Conservation (phyloP, 176 grass and related monocot genomes). For the Miscanthus lutarioriparius region DNA sequence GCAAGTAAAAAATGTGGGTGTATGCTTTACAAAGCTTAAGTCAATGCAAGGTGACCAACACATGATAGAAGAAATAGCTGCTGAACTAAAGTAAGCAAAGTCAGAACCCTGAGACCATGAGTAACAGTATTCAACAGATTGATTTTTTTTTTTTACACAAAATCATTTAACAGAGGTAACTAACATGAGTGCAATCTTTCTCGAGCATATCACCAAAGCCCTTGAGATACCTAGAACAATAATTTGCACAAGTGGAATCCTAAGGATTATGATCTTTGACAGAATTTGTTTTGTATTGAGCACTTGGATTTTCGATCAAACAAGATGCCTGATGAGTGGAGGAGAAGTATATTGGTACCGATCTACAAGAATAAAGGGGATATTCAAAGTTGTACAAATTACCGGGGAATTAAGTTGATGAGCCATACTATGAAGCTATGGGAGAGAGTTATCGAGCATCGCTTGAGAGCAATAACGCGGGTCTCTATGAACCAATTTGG, state of each 20-base stretch:
- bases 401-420: too few relatives aligned
- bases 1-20: slow-evolving; percentile 8
- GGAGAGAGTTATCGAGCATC: too few relatives aligned
- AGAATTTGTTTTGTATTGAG: not conserved
- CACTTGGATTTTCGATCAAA: too few relatives aligned
- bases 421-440: too few relatives aligned
- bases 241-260: not conserved
- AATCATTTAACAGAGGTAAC: not conserved
- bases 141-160: not conserved
- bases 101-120: not conserved
- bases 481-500: too few relatives aligned
- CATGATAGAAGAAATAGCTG: not conserved
- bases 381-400: too few relatives aligned
- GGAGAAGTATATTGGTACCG: too few relatives aligned
- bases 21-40: not conserved
- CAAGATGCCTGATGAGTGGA: too few relatives aligned
- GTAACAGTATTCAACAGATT: not conserved
- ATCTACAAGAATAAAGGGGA: too few relatives aligned
- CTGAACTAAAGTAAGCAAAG: slow-evolving; percentile 1
- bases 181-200: slow-evolving; percentile 1
- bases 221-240: not conserved
- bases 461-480: too few relatives aligned
- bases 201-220: not conserved
- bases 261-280: not conserved
- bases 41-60: not conserved